Base-by-base conservation (phyloP, 176 grass and related monocot species). In the Juncus effusus region DNA sequence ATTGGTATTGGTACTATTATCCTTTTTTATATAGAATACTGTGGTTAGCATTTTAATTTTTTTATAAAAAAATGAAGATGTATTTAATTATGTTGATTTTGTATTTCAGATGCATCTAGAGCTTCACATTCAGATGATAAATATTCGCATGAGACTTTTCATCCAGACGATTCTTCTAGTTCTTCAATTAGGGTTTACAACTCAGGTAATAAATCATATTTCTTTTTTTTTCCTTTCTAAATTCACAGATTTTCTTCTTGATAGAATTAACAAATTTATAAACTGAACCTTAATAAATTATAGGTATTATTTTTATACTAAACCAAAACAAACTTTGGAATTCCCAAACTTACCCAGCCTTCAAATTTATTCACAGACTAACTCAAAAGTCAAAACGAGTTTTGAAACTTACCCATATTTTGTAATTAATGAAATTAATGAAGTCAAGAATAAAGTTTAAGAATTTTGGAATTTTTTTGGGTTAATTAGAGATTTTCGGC, bases 171-270 rank as follows among this genome's bases (percentile, higher is more conserved):
- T 74, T 62, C 55, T 45, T 82, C 80, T 81, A 64, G 67, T 69
- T 85, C 93, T 74, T 84, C 79, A 70, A 79, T 78, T 72, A 84
- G 71, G 82, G 85, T 81, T 74, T 96, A 96, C 54, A 79, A 68
- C 66, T 75, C 82, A 74, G 93, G 87, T 91, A 85, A 40, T 28
- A 28, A 28, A 28, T 74, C 74, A 59, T 72, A 82, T 76, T 67
- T 51, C 19, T 39, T 13, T 55, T 4, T 2, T 3, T 64, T 50
- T 16, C 2, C 6, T 39, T 37, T 39, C 35, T 16, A 7, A 5
- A 7, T 65, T 60, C 6, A 16, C 19, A 28, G 12, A 54, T 12
- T 61, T 57, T 55, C 56, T 0, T 16, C 60, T 51, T 56, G 51
- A 28, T 9, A 10, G 64, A 72, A 74, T 51, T 55, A 5, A 51